phyloP scores from a whole-genome alignment of 2,329 filamentous ascomycete genomes.

The Fusarium nygamai region DNA sequence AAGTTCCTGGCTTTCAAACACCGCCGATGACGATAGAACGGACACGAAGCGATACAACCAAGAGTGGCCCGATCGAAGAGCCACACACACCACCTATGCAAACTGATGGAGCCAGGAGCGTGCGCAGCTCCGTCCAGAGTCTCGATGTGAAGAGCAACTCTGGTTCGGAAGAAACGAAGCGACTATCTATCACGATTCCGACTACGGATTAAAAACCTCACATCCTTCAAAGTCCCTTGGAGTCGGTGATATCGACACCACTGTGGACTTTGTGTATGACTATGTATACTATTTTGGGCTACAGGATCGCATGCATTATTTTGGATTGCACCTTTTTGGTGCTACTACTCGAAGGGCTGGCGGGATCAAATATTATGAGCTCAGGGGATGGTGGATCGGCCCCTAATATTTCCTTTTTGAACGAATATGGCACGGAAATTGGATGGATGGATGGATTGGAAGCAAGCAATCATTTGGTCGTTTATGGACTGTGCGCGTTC shows the following conservation, averaged over 20 bases:
- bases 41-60: conserved; percentile 21
- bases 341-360: not conserved
- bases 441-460: conserved; percentile 12
- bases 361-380: not conserved
- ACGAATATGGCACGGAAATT: conserved; percentile 21
- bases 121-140: conserved; percentile 43
- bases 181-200: conserved; percentile 45
- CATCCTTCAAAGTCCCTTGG: not conserved
- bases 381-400: not conserved
- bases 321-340: conserved; percentile 8
- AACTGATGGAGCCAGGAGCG: conserved; percentile 39
- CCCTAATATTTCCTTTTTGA: conserved; percentile 15
- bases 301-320: conserved; percentile 28
- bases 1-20: conserved; percentile 36
- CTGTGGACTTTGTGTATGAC: conserved; percentile 34
- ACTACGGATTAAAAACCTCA: conserved; percentile 21
- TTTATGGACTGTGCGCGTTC: not conserved
- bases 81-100: conserved; percentile 47
- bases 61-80: conserved; percentile 32
- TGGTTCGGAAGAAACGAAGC: conserved; percentile 39
- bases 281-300: conserved; percentile 36
- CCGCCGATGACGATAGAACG: conserved; percentile 39
- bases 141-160: conserved; percentile 40
- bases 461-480: conserved; percentile 7
- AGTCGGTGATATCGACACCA: not conserved